phyloP scores from a whole-genome alignment of 2,329 filamentous ascomycete species.

The Ceratocystis destructans region DNA sequence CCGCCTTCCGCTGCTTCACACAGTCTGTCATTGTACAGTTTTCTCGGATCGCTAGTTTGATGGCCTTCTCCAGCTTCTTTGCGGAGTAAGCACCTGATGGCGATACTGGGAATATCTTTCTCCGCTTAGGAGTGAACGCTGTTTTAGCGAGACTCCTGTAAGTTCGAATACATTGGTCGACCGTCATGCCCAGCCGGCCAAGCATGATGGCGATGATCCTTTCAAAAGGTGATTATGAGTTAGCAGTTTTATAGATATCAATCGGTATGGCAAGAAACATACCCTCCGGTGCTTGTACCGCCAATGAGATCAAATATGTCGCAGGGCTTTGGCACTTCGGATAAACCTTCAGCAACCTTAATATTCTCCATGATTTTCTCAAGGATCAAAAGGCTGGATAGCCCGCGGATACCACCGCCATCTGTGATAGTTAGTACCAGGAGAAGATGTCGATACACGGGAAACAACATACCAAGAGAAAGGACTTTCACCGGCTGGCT shows the following conservation, averaged over 20 bases:
- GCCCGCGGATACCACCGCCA: slow-evolving; percentile 23
- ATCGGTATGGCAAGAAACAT: neutral
- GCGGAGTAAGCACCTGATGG: neutral
- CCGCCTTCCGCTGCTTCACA: neutral
- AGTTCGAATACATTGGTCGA: neutral
- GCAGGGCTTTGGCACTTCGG: slow-evolving; percentile 22
- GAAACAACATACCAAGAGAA: too few relatives aligned
- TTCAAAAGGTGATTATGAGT: neutral
- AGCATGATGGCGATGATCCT: neutral
- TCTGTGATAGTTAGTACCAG: slow-evolving; percentile 15
- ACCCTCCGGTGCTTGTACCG: slow-evolving; percentile 25
- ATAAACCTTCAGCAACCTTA: slow-evolving; percentile 15
- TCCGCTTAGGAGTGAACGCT: neutral
- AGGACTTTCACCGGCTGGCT: too few relatives aligned
- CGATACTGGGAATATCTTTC: neutral
- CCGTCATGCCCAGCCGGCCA: neutral
- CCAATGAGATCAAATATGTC: slow-evolving; percentile 25
- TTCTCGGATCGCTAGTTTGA: neutral
- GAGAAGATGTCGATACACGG: too few relatives aligned
- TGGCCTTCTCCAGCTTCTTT: neutral
- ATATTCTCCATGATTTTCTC: slow-evolving; percentile 23
- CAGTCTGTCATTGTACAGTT: neutral
- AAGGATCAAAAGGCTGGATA: slow-evolving; percentile 24
- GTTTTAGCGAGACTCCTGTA: neutral
- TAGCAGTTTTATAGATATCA: too few relatives aligned